A percentile compares a stretch with the other conserved stretches of the same genome.
Evolutionary conservation across 352 stramenopile species (phyloP).

Genomic region (Thalassiosira livingstoniorum): DNA sequence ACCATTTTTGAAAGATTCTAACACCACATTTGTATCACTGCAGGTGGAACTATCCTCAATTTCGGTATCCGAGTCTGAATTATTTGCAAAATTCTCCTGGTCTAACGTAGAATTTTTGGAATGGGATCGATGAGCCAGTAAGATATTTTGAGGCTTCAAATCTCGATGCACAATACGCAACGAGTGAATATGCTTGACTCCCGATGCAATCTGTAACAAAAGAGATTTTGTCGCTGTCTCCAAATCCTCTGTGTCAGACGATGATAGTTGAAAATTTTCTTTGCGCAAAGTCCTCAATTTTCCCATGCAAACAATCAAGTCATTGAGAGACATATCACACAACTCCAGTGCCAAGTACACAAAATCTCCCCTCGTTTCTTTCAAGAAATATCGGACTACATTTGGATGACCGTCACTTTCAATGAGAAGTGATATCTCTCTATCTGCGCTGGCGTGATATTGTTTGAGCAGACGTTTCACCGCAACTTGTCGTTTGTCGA

Average conservation of each 20-base stretch:
- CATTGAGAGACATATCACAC: conserved; percentile 82
- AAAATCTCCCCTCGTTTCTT: conserved; percentile 88
- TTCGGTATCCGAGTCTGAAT: conserved; percentile 49
- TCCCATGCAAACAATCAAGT: conserved; percentile 73
- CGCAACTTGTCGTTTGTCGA: conserved; percentile 86
- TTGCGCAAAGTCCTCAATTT: conserved; percentile 54
- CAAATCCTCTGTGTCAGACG: conserved; percentile 50
- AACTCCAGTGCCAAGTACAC: conserved; percentile 89
- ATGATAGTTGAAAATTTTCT: conserved; percentile 41
- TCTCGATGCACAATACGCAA: conserved; percentile 89
- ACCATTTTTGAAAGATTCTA: conserved; percentile 68
- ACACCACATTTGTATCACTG: conserved; percentile 60
- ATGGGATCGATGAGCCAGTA: conserved; percentile 62
- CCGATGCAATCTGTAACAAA: conserved; percentile 87
- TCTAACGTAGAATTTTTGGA: conserved; percentile 39
- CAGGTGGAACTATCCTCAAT: conserved; percentile 31
- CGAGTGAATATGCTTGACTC: conserved; percentile 87
- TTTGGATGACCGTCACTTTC: conserved; percentile 89
- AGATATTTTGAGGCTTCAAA: conserved; percentile 86
- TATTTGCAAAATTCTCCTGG: background rate
- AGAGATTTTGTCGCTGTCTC: conserved; percentile 58
- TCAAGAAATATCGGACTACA: conserved; percentile 89
- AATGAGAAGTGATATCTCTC: conserved; percentile 90
- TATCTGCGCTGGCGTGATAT: conserved; percentile 86
- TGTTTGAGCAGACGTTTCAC: conserved; percentile 89